A percentile compares a stretch with the other conserved stretches of the same genome.
phyloP scores from a whole-genome alignment of 441 rosid genomes.

The Dalechampia spathulata region DNA sequence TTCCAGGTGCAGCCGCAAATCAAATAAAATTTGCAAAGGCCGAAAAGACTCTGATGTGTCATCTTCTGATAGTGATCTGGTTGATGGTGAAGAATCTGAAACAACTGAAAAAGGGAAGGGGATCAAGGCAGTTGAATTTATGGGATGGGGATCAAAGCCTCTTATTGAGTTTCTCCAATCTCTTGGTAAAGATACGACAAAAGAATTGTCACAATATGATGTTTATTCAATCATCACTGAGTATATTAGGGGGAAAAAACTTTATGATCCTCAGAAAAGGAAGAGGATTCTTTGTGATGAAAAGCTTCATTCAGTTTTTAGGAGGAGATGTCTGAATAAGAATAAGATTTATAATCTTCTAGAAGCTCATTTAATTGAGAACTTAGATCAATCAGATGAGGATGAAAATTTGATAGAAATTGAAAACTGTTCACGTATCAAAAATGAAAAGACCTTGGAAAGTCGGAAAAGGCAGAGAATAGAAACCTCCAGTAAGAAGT shows the following conservation, averaged over 20 bases:
- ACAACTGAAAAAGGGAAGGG: constrained; percentile 20
- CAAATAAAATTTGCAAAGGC: constrained; percentile 7
- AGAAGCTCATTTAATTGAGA: constrained; percentile 17
- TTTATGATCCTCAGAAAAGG: constrained; percentile 17
- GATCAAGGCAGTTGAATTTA: constrained; percentile 23
- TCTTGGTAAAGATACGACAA: constrained; percentile 24
- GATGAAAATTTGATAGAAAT: constrained; percentile 15
- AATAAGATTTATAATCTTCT: constrained; percentile 18
- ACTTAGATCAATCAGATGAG: constrained; percentile 15
- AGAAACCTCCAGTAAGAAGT: not conserved
- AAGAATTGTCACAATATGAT: constrained; percentile 20
- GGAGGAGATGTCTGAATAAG: constrained; percentile 14
- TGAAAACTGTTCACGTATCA: not conserved
- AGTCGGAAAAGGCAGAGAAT: constrained; percentile 11
- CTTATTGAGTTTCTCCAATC: constrained; percentile 24
- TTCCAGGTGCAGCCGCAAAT: not conserved
- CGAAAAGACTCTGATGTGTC: not conserved
- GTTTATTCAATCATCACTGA: constrained; percentile 18
- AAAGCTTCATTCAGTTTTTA: constrained; percentile 18
- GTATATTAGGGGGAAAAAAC: constrained; percentile 15
- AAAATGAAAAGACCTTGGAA: not conserved
- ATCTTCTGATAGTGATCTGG: constrained; percentile 13
- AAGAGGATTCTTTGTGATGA: constrained; percentile 24
- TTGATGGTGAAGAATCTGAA: constrained; percentile 17
- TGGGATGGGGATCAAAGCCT: constrained; percentile 39